Conservation (phyloP, 805 yeast species). For the Saturnispora gosingensis region DNA sequence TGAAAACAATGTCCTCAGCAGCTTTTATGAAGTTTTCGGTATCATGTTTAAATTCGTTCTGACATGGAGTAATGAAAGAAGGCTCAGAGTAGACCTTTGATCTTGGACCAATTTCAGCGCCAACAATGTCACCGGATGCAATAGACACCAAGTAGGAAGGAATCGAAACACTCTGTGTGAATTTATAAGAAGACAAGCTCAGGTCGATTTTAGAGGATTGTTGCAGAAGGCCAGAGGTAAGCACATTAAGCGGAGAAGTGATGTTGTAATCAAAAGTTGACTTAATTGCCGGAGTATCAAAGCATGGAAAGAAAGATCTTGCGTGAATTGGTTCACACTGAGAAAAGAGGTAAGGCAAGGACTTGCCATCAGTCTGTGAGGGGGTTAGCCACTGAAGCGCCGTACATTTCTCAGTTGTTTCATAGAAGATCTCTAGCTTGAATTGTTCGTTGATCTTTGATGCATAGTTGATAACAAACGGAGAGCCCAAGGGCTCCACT, state of each 20-base stretch:
- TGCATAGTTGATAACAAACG: conserved; percentile 31
- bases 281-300: conserved; percentile 84
- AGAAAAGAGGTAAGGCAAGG: conserved; percentile 66
- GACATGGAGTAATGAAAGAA: conserved; percentile 51
- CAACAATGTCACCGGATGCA: conserved; percentile 70
- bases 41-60: conserved; percentile 73
- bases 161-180: conserved; percentile 71
- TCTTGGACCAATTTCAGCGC: conserved; percentile 73
- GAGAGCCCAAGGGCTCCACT: conserved; percentile 51
- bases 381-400: conserved; percentile 82
- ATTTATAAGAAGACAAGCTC: conserved; percentile 32
- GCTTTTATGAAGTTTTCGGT: conserved; percentile 69
- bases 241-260: conserved; percentile 55
- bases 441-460: conserved; percentile 12
- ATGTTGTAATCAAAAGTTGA: conserved; percentile 51
- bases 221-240: conserved; percentile 51
- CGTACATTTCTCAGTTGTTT: conserved; percentile 67
- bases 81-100: conserved; percentile 80
- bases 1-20: conserved; percentile 68
- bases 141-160: conserved; percentile 79
- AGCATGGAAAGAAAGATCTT: conserved; percentile 77
- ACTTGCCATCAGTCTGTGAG: conserved; percentile 63
- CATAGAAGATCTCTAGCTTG: conserved; percentile 39
- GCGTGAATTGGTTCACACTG: conserved; percentile 92
- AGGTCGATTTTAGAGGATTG: conserved; percentile 26